Conservation (phyloP, 306 rosid species). For the Trichosanthes truncata region DNA sequence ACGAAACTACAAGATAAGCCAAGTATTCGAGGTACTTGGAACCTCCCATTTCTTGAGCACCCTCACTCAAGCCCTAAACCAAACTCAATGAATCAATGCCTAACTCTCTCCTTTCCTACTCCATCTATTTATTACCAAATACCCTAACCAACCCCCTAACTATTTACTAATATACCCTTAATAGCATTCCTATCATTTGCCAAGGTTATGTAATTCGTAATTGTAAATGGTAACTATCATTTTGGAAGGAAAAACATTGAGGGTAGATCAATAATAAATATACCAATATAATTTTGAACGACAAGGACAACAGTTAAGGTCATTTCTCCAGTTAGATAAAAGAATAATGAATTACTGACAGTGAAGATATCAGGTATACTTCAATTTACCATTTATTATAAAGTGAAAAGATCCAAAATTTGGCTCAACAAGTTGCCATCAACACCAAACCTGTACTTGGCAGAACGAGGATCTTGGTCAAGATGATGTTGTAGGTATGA, state of each 20-base stretch:
- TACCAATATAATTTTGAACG: background rate
- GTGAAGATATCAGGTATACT: background rate
- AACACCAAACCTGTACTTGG: constrained; percentile 69
- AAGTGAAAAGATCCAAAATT: constrained; percentile 9
- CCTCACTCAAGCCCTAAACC: no score
- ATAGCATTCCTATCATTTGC: no score
- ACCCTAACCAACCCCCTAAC: no score
- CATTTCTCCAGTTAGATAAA: background rate
- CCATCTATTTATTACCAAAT: no score
- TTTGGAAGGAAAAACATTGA: background rate
- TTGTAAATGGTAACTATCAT: background rate
- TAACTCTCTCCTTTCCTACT: no score
- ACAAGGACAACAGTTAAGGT: background rate
- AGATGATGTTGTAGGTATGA: constrained; percentile 70
- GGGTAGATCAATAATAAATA: background rate
- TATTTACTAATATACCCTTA: no score
- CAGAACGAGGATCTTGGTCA: constrained; percentile 73
- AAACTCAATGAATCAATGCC: no score
- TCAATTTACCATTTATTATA: background rate
- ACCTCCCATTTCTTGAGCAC: no score
- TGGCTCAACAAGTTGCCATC: background rate
- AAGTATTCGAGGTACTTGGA: no score
- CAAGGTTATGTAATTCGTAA: background rate
- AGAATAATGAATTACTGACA: background rate
- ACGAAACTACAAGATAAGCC: no score